Evolutionary conservation across 2,329 filamentous ascomycete species (phyloP).

Genomic region (Sclerotiophoma versabilis): DNA sequence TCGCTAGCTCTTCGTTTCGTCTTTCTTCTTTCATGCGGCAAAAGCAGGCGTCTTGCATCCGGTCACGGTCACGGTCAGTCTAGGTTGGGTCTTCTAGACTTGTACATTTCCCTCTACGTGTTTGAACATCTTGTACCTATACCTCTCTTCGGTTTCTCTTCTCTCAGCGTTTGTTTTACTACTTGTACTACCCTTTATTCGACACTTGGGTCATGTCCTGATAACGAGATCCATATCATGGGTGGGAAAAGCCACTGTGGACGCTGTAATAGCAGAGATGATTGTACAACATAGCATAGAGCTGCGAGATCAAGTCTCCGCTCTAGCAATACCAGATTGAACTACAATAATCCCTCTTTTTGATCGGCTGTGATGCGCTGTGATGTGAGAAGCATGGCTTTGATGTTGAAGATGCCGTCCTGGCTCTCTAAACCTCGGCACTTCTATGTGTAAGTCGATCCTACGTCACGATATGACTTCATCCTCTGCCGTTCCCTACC

Average conservation of each 20-base stretch:
- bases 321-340: conserved; percentile 32
- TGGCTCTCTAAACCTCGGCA: conserved; percentile 1
- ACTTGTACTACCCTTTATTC: conserved; percentile 34
- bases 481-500: background rate
- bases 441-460: background rate
- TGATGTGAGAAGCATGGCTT: too few relatives aligned
- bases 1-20: conserved; percentile 27
- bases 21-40: conserved; percentile 34
- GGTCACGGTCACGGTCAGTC: conserved; percentile 38
- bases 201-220: conserved; percentile 29
- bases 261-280: conserved; percentile 29
- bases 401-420: background rate
- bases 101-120: conserved; percentile 38
- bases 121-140: conserved; percentile 45
- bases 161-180: conserved; percentile 42
- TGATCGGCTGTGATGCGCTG: background rate
- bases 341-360: conserved; percentile 3
- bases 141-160: conserved; percentile 44
- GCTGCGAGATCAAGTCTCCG: conserved; percentile 43
- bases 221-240: conserved; percentile 33
- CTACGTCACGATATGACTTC: conserved; percentile 10
- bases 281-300: conserved; percentile 39
- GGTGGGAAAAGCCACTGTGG: conserved; percentile 28
- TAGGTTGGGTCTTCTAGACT: conserved; percentile 44
- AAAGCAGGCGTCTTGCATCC: conserved; percentile 51